phyloP scores from a whole-genome alignment of 2,329 filamentous ascomycete genomes.

The Talaromyces sp. region DNA sequence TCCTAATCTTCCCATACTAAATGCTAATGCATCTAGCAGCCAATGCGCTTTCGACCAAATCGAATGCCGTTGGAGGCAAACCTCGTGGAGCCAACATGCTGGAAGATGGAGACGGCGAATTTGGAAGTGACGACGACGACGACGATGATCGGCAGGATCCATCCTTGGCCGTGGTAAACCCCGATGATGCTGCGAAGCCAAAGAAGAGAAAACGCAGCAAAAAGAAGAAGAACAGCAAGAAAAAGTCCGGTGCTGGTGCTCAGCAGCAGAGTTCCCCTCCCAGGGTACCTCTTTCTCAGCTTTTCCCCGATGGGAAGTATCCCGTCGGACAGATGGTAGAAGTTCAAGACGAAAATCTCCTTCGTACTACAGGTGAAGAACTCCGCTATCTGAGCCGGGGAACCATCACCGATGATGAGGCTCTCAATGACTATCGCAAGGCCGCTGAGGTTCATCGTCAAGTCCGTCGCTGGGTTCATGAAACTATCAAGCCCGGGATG shows the following conservation, averaged over 20 bases:
- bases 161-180: constrained; percentile 19
- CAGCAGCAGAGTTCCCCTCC: constrained; percentile 44
- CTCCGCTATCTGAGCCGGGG: constrained; percentile 37
- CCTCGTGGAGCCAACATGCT: constrained; percentile 39
- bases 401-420: constrained; percentile 43
- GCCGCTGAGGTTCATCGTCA: constrained; percentile 55
- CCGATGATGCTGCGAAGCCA: constrained; percentile 35
- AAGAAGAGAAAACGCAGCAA: constrained; percentile 43
- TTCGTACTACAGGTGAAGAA: constrained; percentile 46
- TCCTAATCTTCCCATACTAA: not conserved
- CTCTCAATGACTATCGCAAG: constrained; percentile 52
- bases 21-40: not conserved
- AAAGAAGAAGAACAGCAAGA: constrained; percentile 18
- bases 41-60: constrained; percentile 17
- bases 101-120: constrained; percentile 41
- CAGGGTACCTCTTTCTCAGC: constrained; percentile 41
- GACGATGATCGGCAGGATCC: constrained; percentile 20
- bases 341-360: constrained; percentile 37
- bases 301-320: constrained; percentile 44
- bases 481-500: constrained; percentile 47
- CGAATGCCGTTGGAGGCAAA: constrained; percentile 34
- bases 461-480: constrained; percentile 48
- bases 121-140: constrained; percentile 31
- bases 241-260: constrained; percentile 17
- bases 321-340: constrained; percentile 45